Conservation (phyloP, 345 rosid genomes). For the Populus deltoides region DNA sequence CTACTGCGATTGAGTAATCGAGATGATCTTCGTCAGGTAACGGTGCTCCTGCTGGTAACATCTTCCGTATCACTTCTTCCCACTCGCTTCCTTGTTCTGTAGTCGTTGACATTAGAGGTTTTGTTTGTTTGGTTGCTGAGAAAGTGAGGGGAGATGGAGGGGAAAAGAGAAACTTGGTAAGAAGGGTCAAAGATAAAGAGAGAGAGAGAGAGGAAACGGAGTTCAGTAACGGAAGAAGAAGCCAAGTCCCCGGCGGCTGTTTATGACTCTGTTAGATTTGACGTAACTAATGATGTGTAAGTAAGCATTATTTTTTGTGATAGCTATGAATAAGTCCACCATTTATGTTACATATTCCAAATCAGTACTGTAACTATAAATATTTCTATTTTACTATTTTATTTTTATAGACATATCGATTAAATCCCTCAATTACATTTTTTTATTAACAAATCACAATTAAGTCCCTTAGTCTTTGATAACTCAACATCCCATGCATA, state of each 20-base stretch:
- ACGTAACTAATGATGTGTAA: neutral
- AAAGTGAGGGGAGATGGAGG: neutral
- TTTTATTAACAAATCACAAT: neutral
- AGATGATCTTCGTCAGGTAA: slow-evolving; percentile 25
- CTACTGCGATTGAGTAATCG: slow-evolving; percentile 59
- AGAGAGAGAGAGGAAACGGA: neutral
- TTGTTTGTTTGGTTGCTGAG: neutral
- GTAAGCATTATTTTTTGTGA: neutral
- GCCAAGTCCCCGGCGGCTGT: neutral
- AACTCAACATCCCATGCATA: too few relatives aligned
- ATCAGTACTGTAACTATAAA: neutral
- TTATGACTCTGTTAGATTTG: neutral
- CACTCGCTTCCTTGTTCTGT: slow-evolving; percentile 1
- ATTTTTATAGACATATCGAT: neutral
- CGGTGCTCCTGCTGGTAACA: slow-evolving; percentile 25
- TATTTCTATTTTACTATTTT: neutral
- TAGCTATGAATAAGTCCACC: neutral
- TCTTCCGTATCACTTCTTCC: slow-evolving; percentile 14
- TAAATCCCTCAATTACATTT: neutral
- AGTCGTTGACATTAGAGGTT: neutral
- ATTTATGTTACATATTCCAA: neutral
- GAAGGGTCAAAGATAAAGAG: neutral
- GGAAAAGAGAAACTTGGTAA: neutral
- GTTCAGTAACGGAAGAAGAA: neutral
- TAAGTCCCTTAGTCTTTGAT: too few relatives aligned